Evolutionary conservation across 2,329 filamentous ascomycete genomes (phyloP).

Genomic region (Rhinocladiella similis): DNA sequence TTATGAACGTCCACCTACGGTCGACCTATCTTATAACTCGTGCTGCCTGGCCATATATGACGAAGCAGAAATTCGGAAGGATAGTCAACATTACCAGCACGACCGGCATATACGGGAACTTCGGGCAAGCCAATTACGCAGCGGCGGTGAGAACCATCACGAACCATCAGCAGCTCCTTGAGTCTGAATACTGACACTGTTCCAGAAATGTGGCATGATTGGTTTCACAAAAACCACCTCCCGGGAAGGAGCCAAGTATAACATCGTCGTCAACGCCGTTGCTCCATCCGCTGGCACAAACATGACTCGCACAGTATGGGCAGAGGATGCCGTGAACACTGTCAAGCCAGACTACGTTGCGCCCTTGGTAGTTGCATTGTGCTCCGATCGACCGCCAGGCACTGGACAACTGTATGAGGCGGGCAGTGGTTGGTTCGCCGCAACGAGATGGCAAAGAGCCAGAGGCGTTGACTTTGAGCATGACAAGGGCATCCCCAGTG

Average conservation of each 20-base stretch:
- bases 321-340: constrained; percentile 95
- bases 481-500: constrained; percentile 27
- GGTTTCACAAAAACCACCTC: constrained; percentile 91
- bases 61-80: constrained; percentile 97
- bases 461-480: constrained; percentile 35
- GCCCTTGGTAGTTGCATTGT: constrained; percentile 82
- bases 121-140: constrained; percentile 96
- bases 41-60: constrained; percentile 94
- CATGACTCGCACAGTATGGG: constrained; percentile 91
- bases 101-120: constrained; percentile 97
- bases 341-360: constrained; percentile 99
- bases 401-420: constrained; percentile 91
- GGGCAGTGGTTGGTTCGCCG: constrained; percentile 86
- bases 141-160: constrained; percentile 64
- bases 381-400: constrained; percentile 81
- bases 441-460: constrained; percentile 60
- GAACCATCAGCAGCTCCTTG: background rate
- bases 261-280: constrained; percentile 96
- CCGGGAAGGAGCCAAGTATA: constrained; percentile 91
- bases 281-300: constrained; percentile 94
- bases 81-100: constrained; percentile 96
- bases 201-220: constrained; percentile 81
- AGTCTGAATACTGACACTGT: background rate
- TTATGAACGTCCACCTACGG: constrained; percentile 86
- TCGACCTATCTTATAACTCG: constrained; percentile 96